Conservation (phyloP, 768 basidiomycete genomes). For the Thelephora ganbajun region DNA sequence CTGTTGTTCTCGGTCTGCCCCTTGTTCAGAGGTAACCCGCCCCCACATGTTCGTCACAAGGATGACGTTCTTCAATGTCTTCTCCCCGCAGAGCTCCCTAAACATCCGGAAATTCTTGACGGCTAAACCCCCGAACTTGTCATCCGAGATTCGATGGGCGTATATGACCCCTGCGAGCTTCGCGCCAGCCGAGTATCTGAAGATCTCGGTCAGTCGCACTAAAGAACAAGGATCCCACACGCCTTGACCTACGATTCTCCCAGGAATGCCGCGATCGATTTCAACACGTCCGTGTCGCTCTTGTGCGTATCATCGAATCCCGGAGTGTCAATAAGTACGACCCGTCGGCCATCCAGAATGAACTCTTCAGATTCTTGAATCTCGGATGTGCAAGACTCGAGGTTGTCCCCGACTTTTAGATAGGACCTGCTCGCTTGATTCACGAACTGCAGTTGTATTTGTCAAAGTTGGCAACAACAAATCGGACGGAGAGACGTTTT, state of each 20-base stretch:
- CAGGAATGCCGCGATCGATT: conserved; percentile 6
- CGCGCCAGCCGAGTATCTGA: conserved; percentile 4
- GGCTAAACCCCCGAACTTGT: conserved; percentile 18
- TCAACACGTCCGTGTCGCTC: conserved; percentile 8
- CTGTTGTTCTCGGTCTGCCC: conserved; percentile 6
- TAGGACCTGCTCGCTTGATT: conserved; percentile 34
- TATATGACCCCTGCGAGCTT: conserved; percentile 21
- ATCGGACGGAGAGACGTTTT: conserved; percentile 32
- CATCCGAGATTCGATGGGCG: conserved; percentile 21
- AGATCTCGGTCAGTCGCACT: neutral
- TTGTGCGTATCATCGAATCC: conserved; percentile 41
- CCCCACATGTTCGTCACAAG: conserved; percentile 27
- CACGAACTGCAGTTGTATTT: conserved; percentile 35
- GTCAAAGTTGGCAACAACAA: conserved; percentile 28
- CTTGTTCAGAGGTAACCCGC: conserved; percentile 8
- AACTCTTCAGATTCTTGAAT: conserved; percentile 30
- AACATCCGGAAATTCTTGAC: conserved; percentile 20
- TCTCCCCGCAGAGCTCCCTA: conserved; percentile 20
- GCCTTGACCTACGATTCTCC: conserved; percentile 3
- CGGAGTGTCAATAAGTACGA: conserved; percentile 46
- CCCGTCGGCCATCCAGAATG: conserved; percentile 23
- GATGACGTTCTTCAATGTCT: conserved; percentile 15
- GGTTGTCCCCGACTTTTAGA: conserved; percentile 28
- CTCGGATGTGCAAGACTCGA: conserved; percentile 36
- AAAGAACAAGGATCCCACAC: neutral